Evolutionary conservation across 306 rosid species (phyloP).

Genomic region (Pachyrhizus erosus): DNA sequence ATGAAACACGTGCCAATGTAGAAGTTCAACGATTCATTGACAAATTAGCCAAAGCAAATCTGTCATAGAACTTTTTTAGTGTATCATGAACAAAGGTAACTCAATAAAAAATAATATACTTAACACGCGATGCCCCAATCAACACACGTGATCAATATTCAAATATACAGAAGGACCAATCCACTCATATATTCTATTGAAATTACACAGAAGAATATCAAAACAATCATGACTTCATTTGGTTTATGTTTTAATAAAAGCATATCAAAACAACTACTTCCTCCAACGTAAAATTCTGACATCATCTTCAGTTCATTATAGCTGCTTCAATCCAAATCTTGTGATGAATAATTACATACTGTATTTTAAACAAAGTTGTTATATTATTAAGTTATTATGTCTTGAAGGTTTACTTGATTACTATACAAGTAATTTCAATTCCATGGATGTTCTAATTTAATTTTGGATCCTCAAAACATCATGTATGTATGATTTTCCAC

Average conservation of each 20-base stretch:
- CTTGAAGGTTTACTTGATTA: not conserved
- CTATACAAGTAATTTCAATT: not conserved
- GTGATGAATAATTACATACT: not conserved
- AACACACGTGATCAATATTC: not conserved
- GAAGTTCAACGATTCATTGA: no score
- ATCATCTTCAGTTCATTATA: not conserved
- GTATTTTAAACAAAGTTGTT: not conserved
- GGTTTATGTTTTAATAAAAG: not conserved
- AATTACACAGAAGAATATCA: not conserved
- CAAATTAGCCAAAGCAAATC: no score
- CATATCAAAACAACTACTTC: not conserved
- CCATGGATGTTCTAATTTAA: not conserved
- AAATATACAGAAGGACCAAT: not conserved
- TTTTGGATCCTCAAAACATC: slow-evolving; percentile 46
- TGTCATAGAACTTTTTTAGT: no score
- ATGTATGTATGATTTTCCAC: slow-evolving; percentile 50
- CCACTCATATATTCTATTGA: not conserved
- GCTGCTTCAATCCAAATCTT: not conserved
- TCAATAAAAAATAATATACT: no score
- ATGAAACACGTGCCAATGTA: no score
- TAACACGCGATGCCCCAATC: not conserved
- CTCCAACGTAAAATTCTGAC: not conserved
- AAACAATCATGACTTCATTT: not conserved
- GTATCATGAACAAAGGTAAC: no score
- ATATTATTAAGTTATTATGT: not conserved